Base-by-base conservation (phyloP, 192 early-diverging fungal species). In the Spizellomyces sp. region DNA sequence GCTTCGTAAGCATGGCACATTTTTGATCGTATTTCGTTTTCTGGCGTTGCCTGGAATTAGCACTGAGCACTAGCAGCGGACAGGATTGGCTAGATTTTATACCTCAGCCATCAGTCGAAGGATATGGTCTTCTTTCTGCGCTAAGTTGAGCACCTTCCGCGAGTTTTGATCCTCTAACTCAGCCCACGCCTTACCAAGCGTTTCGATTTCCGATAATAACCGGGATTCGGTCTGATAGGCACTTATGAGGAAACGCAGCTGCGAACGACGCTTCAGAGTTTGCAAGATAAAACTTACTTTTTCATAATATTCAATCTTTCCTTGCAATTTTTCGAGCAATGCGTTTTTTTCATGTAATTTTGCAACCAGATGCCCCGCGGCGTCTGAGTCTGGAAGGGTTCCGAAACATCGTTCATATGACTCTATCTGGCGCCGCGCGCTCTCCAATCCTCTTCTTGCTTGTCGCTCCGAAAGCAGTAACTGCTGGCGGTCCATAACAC, bases 11-110 rank as follows among this genome's bases (percentile, higher is more conserved):
- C 64, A 82, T 81, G 8, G 80, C 83, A 57, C 90, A 94, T 69
- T 94, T 98, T 14, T 94, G 90, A 42, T 93, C 92, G 64, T 88
- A 87, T 80, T 93, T 94, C 62, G 88, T 84, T 81, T 88, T 93
- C 79, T 87, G 63, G 6, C 47, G n/a, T 36, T 36, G 27, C 27
- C 27, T 36, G 27, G 27, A 36, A 36, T 36, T 36, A 36, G 27
- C 27, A 36, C 27, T 27, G 27, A 36, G 27, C 27, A 36, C 27
- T 36, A 36, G 27, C 27, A 36, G 27, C 27, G 27, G 27, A 36
- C 27, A 36, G 27, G 27, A 36, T 3, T 36, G 27, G 27, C 27
- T 36, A 2, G 27, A n/a, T 41, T 5, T 9, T 63, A 21, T 63
- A 78, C 83, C 75, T 98, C 94, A 9, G 91, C 90, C n/a, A 89